phyloP scores from a whole-genome alignment of 1,284 basidiomycete species.

The Porodaedalea pini region DNA sequence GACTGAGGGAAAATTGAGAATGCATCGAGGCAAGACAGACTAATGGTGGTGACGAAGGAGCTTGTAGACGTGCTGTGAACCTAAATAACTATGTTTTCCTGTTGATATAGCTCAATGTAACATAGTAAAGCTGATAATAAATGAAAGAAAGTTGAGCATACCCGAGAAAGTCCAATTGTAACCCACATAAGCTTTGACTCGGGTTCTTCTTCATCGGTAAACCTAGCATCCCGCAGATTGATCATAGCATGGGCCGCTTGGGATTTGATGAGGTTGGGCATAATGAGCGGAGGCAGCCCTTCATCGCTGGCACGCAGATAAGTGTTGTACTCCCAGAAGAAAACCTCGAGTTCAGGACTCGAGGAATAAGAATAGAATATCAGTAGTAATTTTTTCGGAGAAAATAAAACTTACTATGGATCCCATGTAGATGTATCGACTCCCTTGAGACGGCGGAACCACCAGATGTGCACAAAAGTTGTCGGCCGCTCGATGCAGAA shows the following conservation, averaged over 20 bases:
- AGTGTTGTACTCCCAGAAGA: constrained; percentile 9
- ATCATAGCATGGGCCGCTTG: background rate
- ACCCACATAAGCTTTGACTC: background rate
- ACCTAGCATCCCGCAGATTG: background rate
- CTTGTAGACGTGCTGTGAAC: too few species aligned
- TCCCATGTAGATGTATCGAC: constrained; percentile 5
- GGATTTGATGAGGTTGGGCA: background rate
- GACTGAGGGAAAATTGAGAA: too few species aligned
- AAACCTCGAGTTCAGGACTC: constrained; percentile 14
- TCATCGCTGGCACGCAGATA: background rate
- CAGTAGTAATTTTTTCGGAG: background rate
- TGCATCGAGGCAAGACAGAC: too few species aligned
- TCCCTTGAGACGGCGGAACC: background rate
- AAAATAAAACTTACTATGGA: constrained; percentile 5
- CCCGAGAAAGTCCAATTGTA: constrained; percentile 5
- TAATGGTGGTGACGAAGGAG: too few species aligned
- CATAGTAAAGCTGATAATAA: too few species aligned
- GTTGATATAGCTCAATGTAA: background rate
- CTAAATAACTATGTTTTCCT: background rate
- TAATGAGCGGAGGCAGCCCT: background rate
- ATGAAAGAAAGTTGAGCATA: too few species aligned
- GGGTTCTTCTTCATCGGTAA: background rate
- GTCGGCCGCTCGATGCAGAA: background rate
- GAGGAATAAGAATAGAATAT: background rate
- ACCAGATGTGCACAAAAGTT: background rate